Base-by-base conservation (phyloP, 2,329 filamentous ascomycete genomes). In the Ilyonectria sp. region DNA sequence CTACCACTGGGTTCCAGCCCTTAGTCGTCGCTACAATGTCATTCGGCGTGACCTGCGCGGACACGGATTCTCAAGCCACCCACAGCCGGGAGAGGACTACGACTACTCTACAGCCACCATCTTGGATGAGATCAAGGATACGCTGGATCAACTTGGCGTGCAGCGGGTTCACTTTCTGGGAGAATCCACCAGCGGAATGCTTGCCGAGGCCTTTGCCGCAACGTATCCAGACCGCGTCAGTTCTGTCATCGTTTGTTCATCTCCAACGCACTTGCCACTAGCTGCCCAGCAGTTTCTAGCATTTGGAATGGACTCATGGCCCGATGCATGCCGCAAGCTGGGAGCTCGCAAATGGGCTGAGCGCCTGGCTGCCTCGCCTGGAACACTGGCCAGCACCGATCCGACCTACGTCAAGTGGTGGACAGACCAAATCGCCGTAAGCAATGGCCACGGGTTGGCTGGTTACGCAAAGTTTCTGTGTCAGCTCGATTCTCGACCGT, bases 111-210 rank as follows among this genome's bases (percentile, higher is more conserved):
- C 35, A 8, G n/a, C 35, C 2, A 68, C 65, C 8, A 65, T 68
- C 15, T 0, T 65, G 3, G 56, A 61, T 2, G 65, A 68, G 31
- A 61, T 68, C 40, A 65, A 61, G 6, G 65, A 68, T 9, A 68
- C 57, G 1, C 35, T 68, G 17, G 65, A 68, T 43, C 65, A 68
- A 29, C 17, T 68, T 1, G 11, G 29, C 7, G 19, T 68, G 3
- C 6, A 61, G 1, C 52, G 49, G 29, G 65, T 65, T 3, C 65
- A 68, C 26, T 65, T 68, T n/a, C 2, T 68, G 2, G 65, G 65
- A 15, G 65, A 68, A 11, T 68, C 65, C 1, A 68, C 65, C 4
- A 68, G 65, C 49, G 65, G 65, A 29, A 68, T 68, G 50, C 57
- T 68, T 1, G 60, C 61, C 1, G 57, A 68, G n/a, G 53, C 53